Base-by-base conservation (phyloP, 2,329 filamentous ascomycete genomes). In the Fusarium lateritium region DNA sequence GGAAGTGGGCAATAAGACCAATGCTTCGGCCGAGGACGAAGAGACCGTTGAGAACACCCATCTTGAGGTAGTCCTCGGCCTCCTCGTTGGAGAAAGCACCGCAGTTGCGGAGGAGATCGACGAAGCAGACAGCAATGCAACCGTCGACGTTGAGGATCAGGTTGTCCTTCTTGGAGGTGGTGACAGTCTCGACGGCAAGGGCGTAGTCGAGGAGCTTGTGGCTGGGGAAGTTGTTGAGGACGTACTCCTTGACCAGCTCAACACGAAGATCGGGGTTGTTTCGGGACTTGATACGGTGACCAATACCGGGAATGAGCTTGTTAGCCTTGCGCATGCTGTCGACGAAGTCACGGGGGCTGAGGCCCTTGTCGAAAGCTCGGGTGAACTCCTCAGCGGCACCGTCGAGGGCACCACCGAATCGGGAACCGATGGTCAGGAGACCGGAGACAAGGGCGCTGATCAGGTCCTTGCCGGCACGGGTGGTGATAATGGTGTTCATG, bases 401-500 rank as follows among this genome's bases (percentile, higher is more conserved):
- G 79, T 99, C 96, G 70, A 98, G 91, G 71, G 96, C 96, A 91
- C 96, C 96, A 89, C 96, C 96, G 82, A 99, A 99, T 70, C 96
- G 92, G 62, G 95, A 98, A 79, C 96, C 96, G 77, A 99, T 99
- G 76, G 96, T 99, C 79, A 99, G 86, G 56, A 99, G 92, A 94
- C 96, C 96, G 76, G 93, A 93, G 60, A 99, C 96, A 69, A 99
- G 89, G 47, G 96, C 92, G 77, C 91, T 94, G 86, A 99, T 98
- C 75, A 99, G 86, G 81, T 99, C 96, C 89, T 99, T 99, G 82
- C 96, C 96, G 70, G 96, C 96, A 92, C 96, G 93, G 64, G 96
- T 99, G 69, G 96, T 99, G 82, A 99, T 98, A 82, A 99, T 99
- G 81, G 96, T 99, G 91, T 99, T 99, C 96, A 99, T 99, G 82